These are phyloP conservation scores for Fusarium robinianum DNA, from an alignment of 2,329 filamentous ascomycete species.

Conservation along the genomic window DNA sequence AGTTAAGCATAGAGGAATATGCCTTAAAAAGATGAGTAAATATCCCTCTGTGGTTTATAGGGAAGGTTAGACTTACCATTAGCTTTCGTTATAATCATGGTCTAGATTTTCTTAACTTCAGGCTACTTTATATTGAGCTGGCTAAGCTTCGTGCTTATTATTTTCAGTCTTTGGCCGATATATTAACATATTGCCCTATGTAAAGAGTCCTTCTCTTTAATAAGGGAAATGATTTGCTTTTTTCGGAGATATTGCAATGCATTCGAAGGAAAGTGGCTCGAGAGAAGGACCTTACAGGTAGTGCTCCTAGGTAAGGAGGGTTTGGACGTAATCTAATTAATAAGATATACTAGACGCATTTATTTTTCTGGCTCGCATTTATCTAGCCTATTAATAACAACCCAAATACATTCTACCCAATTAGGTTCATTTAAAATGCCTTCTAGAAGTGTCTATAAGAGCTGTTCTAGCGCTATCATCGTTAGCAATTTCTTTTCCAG, in stretches of 20 bases:
- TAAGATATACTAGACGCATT: not conserved
- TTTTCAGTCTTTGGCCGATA: slow-evolving; percentile 3
- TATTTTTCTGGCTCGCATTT: slow-evolving; percentile 20
- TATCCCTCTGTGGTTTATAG: accelerated
- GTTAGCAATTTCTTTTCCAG: slow-evolving; percentile 16
- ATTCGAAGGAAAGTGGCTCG: not conserved
- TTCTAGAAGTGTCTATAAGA: slow-evolving; percentile 5
- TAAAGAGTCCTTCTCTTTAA: slow-evolving; percentile 10
- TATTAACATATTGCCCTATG: slow-evolving; percentile 10
- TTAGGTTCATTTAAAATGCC: slow-evolving; percentile 2
- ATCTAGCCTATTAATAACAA: slow-evolving; percentile 19
- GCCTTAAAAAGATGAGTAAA: not conserved
- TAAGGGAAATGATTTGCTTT: slow-evolving; percentile 8
- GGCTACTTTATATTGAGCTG: slow-evolving; percentile 1
- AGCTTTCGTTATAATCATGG: not conserved
- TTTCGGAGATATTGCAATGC: not conserved
- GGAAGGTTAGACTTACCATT: slow-evolving; percentile 8
- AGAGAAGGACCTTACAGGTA: slow-evolving; percentile 16
- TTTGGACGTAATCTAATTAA: slow-evolving; percentile 9
- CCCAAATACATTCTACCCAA: slow-evolving; percentile 6
- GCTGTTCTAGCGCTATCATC: not conserved
- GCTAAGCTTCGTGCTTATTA: not conserved
- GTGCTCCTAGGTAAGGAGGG: not conserved
- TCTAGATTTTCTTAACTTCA: slow-evolving; percentile 3
- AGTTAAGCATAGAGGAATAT: slow-evolving; percentile 31